These are phyloP conservation scores for Cryphonectria parasitica DNA, from an alignment of 2,329 filamentous ascomycete genomes.

Conservation along the genomic window DNA sequence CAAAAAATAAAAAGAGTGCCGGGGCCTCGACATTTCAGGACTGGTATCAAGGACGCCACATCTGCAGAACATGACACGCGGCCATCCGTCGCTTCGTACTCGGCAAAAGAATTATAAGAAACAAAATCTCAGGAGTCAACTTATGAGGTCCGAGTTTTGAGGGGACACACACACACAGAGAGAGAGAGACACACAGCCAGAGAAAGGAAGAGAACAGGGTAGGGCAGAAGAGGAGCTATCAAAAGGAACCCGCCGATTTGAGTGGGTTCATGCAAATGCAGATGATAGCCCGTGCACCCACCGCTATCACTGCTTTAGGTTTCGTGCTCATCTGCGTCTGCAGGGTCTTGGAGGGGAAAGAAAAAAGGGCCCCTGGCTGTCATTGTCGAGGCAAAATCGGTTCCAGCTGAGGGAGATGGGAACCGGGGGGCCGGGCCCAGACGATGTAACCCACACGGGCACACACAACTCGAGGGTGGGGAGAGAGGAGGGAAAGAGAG, in stretches of 20 bases:
- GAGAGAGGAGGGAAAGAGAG: neutral
- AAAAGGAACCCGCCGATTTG: neutral
- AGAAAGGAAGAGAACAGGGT: neutral
- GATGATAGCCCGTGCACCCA: conserved; percentile 4
- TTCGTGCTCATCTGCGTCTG: conserved; percentile 2
- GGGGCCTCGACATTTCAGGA: neutral
- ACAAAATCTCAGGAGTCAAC: neutral
- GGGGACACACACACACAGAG: neutral
- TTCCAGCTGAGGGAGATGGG: neutral
- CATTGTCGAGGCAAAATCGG: neutral
- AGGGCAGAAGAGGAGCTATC: neutral
- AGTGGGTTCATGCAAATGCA: neutral
- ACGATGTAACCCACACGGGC: conserved; percentile 5
- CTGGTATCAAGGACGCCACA: neutral
- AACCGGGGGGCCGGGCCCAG: neutral
- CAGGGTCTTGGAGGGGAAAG: neutral
- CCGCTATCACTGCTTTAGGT: conserved; percentile 3
- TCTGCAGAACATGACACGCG: neutral
- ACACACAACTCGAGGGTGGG: neutral
- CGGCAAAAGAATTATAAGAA: neutral
- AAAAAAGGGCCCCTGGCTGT: conserved; percentile 1
- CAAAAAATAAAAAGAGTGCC: neutral
- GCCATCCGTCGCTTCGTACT: neutral
- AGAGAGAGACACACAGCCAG: no score
- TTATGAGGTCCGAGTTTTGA: neutral